Base-by-base conservation (phyloP, 208 protist species). In the Crithidia expoeki region DNA sequence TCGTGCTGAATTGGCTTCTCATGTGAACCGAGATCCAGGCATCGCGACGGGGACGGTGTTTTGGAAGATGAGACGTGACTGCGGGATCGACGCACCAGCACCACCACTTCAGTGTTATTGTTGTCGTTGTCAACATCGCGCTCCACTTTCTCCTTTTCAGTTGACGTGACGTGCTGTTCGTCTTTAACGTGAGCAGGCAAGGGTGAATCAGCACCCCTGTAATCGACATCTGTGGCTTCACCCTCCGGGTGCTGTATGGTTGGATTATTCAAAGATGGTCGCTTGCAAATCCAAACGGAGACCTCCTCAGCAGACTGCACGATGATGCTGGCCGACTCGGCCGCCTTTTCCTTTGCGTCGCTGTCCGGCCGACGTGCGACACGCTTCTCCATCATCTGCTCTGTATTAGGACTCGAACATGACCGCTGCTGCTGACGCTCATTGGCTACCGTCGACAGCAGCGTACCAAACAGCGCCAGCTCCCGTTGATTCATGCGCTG, bases 401-500 rank as follows among this genome's bases (percentile, higher is more conserved):
- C 28, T 51, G 56, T 28, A 21, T 14, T 6, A 1, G 11, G n/a
- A 16, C 23, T 23, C 21, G 47, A 34, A 17, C 56, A 2, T 36
- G 12, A 25, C 17, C 49, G 14, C 47, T 52, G 62, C 38, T 66
- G 44, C 21, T 67, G 56, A 47, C 61, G 62, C 46, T 71, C 72
- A 1, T 1, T 66, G 3, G 72, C 72, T 34, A 71, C 72, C 0
- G 62, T 76, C 2, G 72, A 27, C 36, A 76, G 63, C 57, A 76
- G 57, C 4, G 62, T 71, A 4, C 63, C 72, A 17, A 76, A 76
- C 14, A 76, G 30, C 36, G 55, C 55, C 42, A 76, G 47, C 56
- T 76, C 72, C 19, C 58, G 72, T 27, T 69, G 49, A n/a, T 69
- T 66, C 63, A 76, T 58, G 34, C 50, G 62, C 30, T 76, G 62